Base-by-base conservation (phyloP, 805 yeast species). In the Kodamaea neixiangensis region DNA sequence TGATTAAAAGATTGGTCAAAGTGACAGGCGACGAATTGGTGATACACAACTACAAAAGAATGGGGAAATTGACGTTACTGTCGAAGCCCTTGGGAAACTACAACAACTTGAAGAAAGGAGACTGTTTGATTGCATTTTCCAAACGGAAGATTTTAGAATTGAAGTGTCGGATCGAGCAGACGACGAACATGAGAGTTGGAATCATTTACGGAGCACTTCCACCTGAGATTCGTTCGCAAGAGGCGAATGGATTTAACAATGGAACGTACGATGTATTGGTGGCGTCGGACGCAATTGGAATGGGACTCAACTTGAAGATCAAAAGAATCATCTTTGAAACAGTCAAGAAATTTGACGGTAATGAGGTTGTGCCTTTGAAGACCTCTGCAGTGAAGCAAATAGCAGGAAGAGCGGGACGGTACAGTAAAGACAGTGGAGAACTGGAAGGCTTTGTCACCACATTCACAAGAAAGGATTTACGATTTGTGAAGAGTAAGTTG, bases 281-380 rank as follows among this genome's bases (percentile, higher is more conserved):
- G 5, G 98, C 99, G 1, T 88, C 97, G 2, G 98, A 94, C 71
- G 99, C 99, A 0, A 84, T 94, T 54, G 99, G 99, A 1, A 93
- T 94, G 97, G 99, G 99, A 0, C 75, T 94, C 48, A 94, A 94
- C 62, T 73, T 94, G 60, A 85, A 88, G 20, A 92, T 94, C 56
- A 82, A 84, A 52, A 73, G 98, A 53, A 80, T 94, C 4, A 78
- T 94, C 1, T 92, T 94, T 63, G 81, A 87, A 14, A 77, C 85
- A 0, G 71, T 80, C 21, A 64, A 65, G 45, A 94, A 94, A 66
- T 92, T 79, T 58, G 81, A 90, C 62, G 97, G 97, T 5, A 63
- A 60, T 11, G 68, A 65, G 13, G 68, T 74, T 52, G 67, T 66
- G 7, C 64, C 64, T 1, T 65, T 94, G 25, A 73, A 87, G 0